These are phyloP conservation scores for Sphaceloma murrayae DNA, from an alignment of 2,329 filamentous ascomycete genomes.

Conservation along the genomic window DNA sequence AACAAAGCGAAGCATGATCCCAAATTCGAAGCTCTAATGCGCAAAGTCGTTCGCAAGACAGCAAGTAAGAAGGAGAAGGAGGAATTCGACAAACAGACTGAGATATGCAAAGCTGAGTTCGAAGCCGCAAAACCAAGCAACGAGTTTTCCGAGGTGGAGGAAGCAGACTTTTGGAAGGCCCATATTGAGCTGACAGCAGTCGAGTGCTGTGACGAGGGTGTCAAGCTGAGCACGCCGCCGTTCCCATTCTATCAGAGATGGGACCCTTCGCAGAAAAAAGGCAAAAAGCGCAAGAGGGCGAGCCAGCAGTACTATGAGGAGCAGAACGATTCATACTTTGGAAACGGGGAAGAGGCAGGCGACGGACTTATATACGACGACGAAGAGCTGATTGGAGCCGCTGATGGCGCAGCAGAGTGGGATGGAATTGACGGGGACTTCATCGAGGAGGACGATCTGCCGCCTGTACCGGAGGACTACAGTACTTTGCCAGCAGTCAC, in stretches of 20 bases:
- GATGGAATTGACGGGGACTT: slow-evolving; percentile 25
- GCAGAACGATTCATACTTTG: slow-evolving; percentile 22
- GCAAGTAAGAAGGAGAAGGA: slow-evolving; percentile 22
- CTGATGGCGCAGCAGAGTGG: slow-evolving; percentile 21
- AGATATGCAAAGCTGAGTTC: slow-evolving; percentile 12
- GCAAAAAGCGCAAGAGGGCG: slow-evolving; percentile 34
- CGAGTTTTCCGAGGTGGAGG: slow-evolving; percentile 32
- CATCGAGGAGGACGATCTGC: slow-evolving; percentile 49
- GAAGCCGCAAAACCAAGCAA: slow-evolving; percentile 24
- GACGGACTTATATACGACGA: slow-evolving; percentile 38
- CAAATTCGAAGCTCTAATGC: slow-evolving; percentile 4
- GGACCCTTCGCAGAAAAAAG: slow-evolving; percentile 60
- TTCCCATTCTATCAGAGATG: slow-evolving; percentile 81
- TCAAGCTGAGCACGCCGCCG: slow-evolving; percentile 64
- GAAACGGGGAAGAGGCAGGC: slow-evolving; percentile 26
- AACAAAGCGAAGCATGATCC: slow-evolving; percentile 5
- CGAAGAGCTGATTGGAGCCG: slow-evolving; percentile 28
- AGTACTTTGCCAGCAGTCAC: slow-evolving; percentile 44
- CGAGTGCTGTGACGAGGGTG: slow-evolving; percentile 66
- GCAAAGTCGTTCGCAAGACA: slow-evolving; percentile 16
- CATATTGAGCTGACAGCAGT: slow-evolving; percentile 69
- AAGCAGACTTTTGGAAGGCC: slow-evolving; percentile 59
- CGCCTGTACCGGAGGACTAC: slow-evolving; percentile 50
- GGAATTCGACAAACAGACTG: slow-evolving; percentile 6
- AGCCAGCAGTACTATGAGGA: slow-evolving; percentile 34